Evolutionary conservation across 73 alveolate species (phyloP), one percentile per base, ranked within the genome.

Genomic region (Uronychia setigera): DNA sequence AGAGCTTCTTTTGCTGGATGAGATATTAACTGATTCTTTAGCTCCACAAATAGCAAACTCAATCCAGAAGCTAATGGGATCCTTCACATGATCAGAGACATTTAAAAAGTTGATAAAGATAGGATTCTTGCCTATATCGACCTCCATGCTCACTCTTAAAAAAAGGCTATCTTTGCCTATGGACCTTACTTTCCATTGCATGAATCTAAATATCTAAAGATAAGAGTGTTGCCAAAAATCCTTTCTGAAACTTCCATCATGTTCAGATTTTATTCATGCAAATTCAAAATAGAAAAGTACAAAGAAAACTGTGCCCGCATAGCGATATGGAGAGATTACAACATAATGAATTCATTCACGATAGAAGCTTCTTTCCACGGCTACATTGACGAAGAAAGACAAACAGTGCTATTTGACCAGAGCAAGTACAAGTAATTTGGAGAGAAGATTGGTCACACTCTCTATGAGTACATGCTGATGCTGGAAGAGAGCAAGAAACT

Each of bases 61-160:
- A 97, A 96, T 80, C 97, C 97, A 0, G 94, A 93, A 80, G 81
- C 95, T 26, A 83, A 87, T 34, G 81, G 87, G 46, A 92, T 96
- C 0, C 95, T 87, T 35, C 84, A 88, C 58, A 83, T 91, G 77
- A 95, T 95, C 26, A 77, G 82, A 33, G 87, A 88, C 77, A 77
- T 94, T 1, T 5, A 76, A 27, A 83, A 59, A 83, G 84, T 60
- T 27, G 90, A 83, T 29, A 83, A 76, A 35, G 84, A 83, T 26
- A 14, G 57, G 58, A 60, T 82, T 1, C 13, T 67, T 0, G 89
- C 59, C 9, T 30, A 78, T 59, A 33, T 75, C 31, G 93, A 87
- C 67, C 30, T 87, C 33, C 93, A 87, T 60, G 86, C 78, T 26
- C 93, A 87, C 59, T 80, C 89, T 19, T 78, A 78, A 1, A 81